Base-by-base conservation (phyloP, 140 eudicot species). In the Anethum foeniculum region DNA sequence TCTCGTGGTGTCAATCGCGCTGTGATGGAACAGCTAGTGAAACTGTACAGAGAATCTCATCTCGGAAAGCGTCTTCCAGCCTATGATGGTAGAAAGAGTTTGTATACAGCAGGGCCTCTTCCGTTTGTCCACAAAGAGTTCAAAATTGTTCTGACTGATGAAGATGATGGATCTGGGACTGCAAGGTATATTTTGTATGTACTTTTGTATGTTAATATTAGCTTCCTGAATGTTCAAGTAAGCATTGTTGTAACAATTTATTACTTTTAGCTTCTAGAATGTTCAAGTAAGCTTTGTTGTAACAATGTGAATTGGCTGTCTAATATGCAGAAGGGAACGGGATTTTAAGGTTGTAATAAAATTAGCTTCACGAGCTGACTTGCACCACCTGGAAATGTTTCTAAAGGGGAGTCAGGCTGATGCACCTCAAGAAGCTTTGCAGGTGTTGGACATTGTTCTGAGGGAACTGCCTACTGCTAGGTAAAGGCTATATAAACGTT, bases 341-440 rank as follows among this genome's bases (percentile, higher is more conserved):
- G 92, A 90, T 3, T 94, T 92, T 47, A 90, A 83, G 80, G 97
- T 94, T 74, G 97, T 90, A 65, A 94, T 94, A 81, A 94, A 94
- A 78, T 77, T 94, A 58, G 99, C 97, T 79, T 94, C 97, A 38
- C 92, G 97, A 27, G 97, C 94, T 60, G 97, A 92, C 82, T 79
- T 94, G 83, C 97, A 92, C 82, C 99, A 94, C 71, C 65, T 92
- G 64, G 97, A 86, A 21, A 85, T 90, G 97, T 94, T 94, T 82
- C 78, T 94, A 77, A 88, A 88, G 51, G 99, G 99, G 4, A 90
- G 87, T 83, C 96, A 89, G 84, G 93, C 99, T 30, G 99, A 94
- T 87, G 97, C 97, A 1, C 99, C 99, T 2, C 97, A 94, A 79
- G 97, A 94, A 87, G 97, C 97, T 11, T 90, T 94, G 32, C 99